Base-by-base conservation (phyloP, 2,329 filamentous ascomycete species). In the Colletotrichum caudatum region DNA sequence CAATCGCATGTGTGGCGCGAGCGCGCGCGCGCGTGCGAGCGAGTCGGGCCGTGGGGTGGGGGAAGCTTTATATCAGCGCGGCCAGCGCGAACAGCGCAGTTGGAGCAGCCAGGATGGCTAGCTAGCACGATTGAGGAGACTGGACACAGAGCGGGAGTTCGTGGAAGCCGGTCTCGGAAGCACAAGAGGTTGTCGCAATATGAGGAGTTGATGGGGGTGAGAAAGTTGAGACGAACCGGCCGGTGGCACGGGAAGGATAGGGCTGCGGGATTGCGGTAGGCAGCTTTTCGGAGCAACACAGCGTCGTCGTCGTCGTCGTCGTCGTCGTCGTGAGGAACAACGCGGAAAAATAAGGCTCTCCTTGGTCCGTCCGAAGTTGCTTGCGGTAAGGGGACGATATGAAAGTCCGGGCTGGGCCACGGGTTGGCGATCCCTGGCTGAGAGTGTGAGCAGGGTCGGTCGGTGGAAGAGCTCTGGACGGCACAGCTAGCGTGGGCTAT, bases 201-300 rank as follows among this genome's bases (percentile, higher is more conserved):
- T 64, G 69, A 69, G 54, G 51, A 67, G 46, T 53, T 29, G 60
- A 18, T 26, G 12, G 23, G n/a, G 35, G 35, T 1, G 8, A 7
- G 16, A 23, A 44, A 72, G 65, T 69, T 72, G 69, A 72, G 69
- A 72, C 54, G 69, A 69, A 69, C 69, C 59, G 54, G 60, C 69
- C 65, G 69, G n/a, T 69, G 69, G 54, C 33, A 72, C 59, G 69
- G 69, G 65, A 69, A 64, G 65, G 65, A 69, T 46, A 72, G 59
- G 57, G 66, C 65, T 44, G 59, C 54, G 67, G 56, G 39, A 37
- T 23, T 53, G 62, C 50, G 37, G 37, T 18, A 35, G 53, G 58
- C 58, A n/a, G 53, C 58, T 65, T 65, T 56, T 62, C 44, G 62
- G 66, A 26, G 61, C n/a, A 59, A 54, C 5, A 60, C 39, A 60